These are phyloP conservation scores for Elaeis oleifera DNA, from an alignment of 202 grass and related monocot species.

Conservation along the genomic window DNA sequence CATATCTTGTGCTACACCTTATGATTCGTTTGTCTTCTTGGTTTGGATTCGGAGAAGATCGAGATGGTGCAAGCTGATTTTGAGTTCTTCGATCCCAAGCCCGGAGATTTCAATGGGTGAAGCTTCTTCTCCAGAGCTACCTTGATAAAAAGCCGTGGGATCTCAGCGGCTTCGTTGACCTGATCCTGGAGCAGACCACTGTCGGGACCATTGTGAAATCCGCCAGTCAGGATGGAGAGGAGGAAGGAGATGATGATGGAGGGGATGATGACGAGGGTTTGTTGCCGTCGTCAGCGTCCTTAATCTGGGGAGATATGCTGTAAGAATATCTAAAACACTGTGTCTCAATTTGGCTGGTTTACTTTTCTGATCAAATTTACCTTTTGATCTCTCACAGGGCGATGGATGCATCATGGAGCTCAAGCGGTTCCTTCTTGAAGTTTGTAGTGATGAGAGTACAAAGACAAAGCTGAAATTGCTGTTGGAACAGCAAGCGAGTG, in stretches of 20 bases:
- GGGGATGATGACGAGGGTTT: conserved; percentile 34
- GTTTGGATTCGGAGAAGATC: conserved; percentile 10
- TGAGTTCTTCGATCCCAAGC: conserved; percentile 90
- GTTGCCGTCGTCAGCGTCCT: conserved; percentile 64
- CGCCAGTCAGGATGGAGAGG: conserved; percentile 34
- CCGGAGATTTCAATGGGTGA: conserved; percentile 59
- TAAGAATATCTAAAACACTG: background rate
- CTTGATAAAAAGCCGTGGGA: conserved; percentile 80
- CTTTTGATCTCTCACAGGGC: conserved; percentile 22
- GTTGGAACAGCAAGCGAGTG: conserved; percentile 42
- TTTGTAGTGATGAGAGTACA: conserved; percentile 37
- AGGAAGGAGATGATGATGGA: conserved; percentile 17
- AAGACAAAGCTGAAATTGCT: conserved; percentile 49
- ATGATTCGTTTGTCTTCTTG: too few species aligned
- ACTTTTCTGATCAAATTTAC: background rate
- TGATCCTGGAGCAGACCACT: conserved; percentile 61
- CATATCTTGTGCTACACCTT: too few species aligned
- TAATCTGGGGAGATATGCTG: conserved; percentile 53
- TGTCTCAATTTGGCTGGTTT: background rate
- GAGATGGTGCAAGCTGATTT: conserved; percentile 81
- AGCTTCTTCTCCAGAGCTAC: conserved; percentile 66
- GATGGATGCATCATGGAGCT: conserved; percentile 67
- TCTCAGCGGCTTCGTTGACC: conserved; percentile 73
- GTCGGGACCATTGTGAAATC: conserved; percentile 74
- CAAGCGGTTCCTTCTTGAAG: conserved; percentile 51